Evolutionary conservation across 805 yeast species (phyloP).

Genomic region (Ogataea parapolymorpha): DNA sequence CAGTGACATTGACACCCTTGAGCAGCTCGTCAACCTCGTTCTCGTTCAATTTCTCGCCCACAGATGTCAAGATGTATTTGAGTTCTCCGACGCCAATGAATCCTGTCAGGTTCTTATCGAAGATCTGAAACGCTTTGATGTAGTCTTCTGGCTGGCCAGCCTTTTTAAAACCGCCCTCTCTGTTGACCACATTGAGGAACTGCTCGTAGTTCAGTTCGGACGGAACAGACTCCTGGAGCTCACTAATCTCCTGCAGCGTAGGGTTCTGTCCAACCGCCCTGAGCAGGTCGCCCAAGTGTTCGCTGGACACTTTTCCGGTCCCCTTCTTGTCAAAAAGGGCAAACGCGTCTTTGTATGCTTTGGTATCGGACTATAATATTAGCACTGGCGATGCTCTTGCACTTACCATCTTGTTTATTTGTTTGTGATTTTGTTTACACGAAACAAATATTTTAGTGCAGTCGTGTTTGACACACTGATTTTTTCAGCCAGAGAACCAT

Average conservation of each 20-base stretch:
- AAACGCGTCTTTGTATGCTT: constrained; percentile 83
- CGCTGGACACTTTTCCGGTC: constrained; percentile 82
- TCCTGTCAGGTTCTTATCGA: constrained; percentile 94
- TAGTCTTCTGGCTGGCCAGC: constrained; percentile 91
- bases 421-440: constrained; percentile 10
- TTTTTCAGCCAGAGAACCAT: neutral
- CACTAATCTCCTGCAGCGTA: constrained; percentile 79
- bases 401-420: constrained; percentile 9
- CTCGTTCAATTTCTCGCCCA: constrained; percentile 91
- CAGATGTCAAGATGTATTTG: constrained; percentile 88
- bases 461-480: constrained; percentile 3
- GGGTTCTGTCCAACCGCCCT: constrained; percentile 99
- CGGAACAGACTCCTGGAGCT: constrained; percentile 40
- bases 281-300: constrained; percentile 85
- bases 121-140: constrained; percentile 93
- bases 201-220: constrained; percentile 68
- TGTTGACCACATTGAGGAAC: constrained; percentile 69
- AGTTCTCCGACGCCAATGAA: constrained; percentile 96
- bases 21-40: constrained; percentile 92
- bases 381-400: neutral
- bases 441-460: neutral
- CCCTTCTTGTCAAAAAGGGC: constrained; percentile 96
- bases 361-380: constrained; percentile 19
- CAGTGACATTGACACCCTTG: constrained; percentile 90
- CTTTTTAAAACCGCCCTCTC: constrained; percentile 86